phyloP scores from a whole-genome alignment of 1,284 basidiomycete species.

The Fomitopsis pinicola region DNA sequence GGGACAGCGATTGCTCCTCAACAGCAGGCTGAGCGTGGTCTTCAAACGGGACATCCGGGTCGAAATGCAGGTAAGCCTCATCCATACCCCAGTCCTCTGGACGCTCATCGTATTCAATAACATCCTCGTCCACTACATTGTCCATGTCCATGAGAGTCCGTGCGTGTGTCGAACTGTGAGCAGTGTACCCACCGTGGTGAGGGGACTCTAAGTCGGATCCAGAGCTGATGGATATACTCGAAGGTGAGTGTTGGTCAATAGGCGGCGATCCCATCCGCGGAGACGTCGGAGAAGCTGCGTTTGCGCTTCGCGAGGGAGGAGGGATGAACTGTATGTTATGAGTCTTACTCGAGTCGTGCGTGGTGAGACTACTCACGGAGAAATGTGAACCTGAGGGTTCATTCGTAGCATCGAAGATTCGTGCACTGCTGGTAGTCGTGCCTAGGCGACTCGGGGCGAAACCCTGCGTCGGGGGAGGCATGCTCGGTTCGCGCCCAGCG shows the following conservation, averaged over 20 bases:
- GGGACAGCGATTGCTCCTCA: not conserved
- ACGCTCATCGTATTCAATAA: slow-evolving; percentile 6
- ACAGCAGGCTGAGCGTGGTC: not conserved
- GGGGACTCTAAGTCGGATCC: not conserved
- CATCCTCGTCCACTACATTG: not conserved
- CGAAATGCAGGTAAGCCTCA: slow-evolving; percentile 34
- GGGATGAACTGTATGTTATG: slow-evolving; percentile 23
- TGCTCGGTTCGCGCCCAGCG: slow-evolving; percentile 10
- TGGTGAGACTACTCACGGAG: not conserved
- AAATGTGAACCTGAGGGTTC: not conserved
- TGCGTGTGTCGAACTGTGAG: not conserved
- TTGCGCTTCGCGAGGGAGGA: slow-evolving; percentile 19
- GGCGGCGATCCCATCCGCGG: slow-evolving; percentile 8
- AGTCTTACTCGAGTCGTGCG: slow-evolving; percentile 15
- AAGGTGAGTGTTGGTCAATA: slow-evolving; percentile 3
- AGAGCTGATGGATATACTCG: slow-evolving; percentile 1
- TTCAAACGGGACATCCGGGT: slow-evolving; percentile 20
- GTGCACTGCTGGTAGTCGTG: not conserved
- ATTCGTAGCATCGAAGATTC: not conserved
- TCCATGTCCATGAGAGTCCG: not conserved
- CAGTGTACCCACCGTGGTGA: not conserved
- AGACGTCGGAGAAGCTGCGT: slow-evolving; percentile 3
- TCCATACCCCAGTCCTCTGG: slow-evolving; percentile 19
- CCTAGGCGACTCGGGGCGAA: slow-evolving; percentile 34
- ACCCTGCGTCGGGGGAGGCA: slow-evolving; percentile 29